Conservation (phyloP, 495 filamentous ascomycete genomes). For the Aspergillus diversus region DNA sequence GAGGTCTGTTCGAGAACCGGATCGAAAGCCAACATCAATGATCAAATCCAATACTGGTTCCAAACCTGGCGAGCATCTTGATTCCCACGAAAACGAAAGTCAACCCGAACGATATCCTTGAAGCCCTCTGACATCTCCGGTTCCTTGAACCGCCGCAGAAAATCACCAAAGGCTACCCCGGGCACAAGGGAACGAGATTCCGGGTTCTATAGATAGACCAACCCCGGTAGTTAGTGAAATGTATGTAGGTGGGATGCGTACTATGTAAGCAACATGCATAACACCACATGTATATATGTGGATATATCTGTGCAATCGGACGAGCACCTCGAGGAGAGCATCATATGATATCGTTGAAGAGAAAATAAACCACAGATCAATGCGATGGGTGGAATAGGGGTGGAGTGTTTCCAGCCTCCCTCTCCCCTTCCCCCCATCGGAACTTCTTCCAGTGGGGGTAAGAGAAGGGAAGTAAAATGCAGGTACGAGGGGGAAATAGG, state of each 20-base stretch:
- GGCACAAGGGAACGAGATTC: constrained; percentile 77
- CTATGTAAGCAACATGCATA: neutral
- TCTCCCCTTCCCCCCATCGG: neutral
- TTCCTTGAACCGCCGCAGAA: constrained; percentile 67
- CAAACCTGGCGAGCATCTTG: constrained; percentile 63
- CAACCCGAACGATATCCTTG: constrained; percentile 69
- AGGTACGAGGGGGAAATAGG: neutral
- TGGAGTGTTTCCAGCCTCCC: neutral
- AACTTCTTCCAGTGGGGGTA: neutral
- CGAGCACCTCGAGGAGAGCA: too few relatives aligned
- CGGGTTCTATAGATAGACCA: constrained; percentile 65
- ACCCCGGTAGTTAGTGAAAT: neutral
- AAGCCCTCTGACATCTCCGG: constrained; percentile 82
- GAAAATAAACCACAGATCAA: too few relatives aligned
- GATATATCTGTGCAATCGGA: too few relatives aligned
- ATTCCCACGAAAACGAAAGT: constrained; percentile 67
- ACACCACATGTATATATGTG: too few relatives aligned
- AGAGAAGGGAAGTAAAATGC: neutral
- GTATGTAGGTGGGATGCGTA: neutral
- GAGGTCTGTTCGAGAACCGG: too few relatives aligned
- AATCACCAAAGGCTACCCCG: constrained; percentile 77
- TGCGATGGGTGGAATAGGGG: neutral
- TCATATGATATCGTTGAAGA: too few relatives aligned
- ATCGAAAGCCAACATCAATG: neutral
- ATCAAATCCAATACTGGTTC: constrained; percentile 70